These are phyloP conservation scores for Tetrahymena elliotti DNA, from an alignment of 73 alveolate species.

Conservation along the genomic window DNA sequence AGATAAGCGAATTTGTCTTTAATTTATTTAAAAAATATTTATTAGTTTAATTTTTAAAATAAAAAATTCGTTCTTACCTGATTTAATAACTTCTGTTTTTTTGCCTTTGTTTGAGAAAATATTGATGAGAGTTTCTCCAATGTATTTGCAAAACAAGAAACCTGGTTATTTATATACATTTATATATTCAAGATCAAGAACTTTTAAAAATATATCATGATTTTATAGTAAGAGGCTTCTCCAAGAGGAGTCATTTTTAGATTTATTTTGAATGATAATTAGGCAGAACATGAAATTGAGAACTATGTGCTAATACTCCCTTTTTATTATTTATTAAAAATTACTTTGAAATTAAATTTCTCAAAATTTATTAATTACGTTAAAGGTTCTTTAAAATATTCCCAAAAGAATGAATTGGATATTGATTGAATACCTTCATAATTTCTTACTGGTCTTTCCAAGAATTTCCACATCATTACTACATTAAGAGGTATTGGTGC, in stretches of 20 bases:
- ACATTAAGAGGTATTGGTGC: not conserved
- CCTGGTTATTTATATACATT: not conserved
- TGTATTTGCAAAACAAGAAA: not conserved
- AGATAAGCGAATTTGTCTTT: not conserved
- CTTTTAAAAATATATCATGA: not conserved
- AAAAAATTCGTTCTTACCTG: not conserved
- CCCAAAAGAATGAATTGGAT: not conserved
- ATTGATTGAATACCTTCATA: not conserved
- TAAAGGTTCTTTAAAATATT: not conserved
- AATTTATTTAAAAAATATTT: not conserved
- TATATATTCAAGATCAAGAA: not conserved
- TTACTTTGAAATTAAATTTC: not conserved
- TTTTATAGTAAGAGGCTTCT: not conserved
- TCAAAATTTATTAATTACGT: not conserved
- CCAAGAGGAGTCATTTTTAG: not conserved
- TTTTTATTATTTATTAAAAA: not conserved
- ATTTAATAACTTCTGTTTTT: not conserved
- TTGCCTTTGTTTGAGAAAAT: not conserved
- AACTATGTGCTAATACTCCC: not conserved
- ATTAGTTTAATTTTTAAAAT: not conserved
- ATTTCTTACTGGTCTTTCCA: not conserved
- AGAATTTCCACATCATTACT: not conserved
- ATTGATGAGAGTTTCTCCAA: not conserved
- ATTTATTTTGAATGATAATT: not conserved
- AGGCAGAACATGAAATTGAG: not conserved